These are phyloP conservation scores for Cyanidioschyzon merolae DNA, from an alignment of 23 red algal species.

Conservation along the genomic window DNA sequence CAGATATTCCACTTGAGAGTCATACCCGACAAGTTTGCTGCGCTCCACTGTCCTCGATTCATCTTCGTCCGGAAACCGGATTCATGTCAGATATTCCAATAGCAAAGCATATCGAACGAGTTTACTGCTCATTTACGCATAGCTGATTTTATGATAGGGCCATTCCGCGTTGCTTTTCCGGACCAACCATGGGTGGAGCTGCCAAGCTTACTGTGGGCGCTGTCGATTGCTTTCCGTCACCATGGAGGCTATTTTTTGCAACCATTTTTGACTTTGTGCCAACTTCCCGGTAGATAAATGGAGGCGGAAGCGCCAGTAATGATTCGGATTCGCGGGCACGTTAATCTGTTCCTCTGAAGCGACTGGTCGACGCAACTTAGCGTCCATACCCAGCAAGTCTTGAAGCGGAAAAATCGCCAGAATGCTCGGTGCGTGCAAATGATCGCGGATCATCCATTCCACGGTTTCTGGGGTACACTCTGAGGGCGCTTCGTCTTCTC, in stretches of 20 bases:
- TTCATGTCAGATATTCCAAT: no score
- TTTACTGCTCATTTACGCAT: no score
- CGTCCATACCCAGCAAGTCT: constrained; percentile 82
- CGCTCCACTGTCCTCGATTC: no score
- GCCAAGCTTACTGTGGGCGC: no score
- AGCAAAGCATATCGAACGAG: no score
- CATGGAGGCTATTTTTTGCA: neutral
- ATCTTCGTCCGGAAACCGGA: no score
- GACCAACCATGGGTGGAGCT: no score
- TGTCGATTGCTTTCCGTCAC: constrained; percentile 9
- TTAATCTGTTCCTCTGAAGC: constrained; percentile 85
- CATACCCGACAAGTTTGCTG: no score
- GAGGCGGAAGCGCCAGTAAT: constrained; percentile 54
- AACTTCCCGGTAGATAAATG: neutral
- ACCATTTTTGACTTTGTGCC: neutral
- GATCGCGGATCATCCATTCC: constrained; percentile 40
- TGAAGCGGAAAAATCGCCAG: constrained; percentile 78
- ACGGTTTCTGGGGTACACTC: constrained; percentile 46
- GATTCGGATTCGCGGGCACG: constrained; percentile 44
- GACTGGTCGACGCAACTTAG: constrained; percentile 29
- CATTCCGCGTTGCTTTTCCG: no score
- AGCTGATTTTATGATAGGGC: no score
- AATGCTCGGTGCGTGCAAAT: constrained; percentile 60
- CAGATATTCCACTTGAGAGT: no score
- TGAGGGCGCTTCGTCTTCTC: constrained; percentile 11